These are phyloP conservation scores for Nakataea oryzae DNA, from an alignment of 2,329 filamentous ascomycete species.

Conservation along the genomic window DNA sequence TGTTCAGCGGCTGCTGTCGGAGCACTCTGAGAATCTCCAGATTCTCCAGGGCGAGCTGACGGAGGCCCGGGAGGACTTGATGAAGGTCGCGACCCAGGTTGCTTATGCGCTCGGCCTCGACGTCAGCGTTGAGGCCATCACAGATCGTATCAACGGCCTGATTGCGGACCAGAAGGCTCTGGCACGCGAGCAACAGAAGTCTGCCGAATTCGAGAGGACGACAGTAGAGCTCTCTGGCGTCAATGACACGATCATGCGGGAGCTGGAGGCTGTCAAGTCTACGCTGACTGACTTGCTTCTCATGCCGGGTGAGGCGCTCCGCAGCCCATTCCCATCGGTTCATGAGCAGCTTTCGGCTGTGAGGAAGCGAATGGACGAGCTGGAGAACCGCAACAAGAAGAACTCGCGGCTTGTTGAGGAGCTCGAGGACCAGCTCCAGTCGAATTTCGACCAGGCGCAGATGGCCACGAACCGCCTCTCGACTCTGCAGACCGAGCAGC, in stretches of 20 bases:
- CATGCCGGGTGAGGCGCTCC: slow-evolving; percentile 32
- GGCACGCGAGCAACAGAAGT: slow-evolving; percentile 45
- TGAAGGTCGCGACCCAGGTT: slow-evolving; percentile 54
- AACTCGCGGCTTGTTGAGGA: slow-evolving; percentile 88
- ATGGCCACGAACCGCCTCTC: slow-evolving; percentile 77
- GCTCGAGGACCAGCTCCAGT: slow-evolving; percentile 90
- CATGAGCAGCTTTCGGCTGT: slow-evolving; percentile 49
- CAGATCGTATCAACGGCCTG: slow-evolving; percentile 48
- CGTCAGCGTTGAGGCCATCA: slow-evolving; percentile 57
- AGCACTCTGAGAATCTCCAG: slow-evolving; percentile 46
- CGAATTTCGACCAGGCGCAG: slow-evolving; percentile 90
- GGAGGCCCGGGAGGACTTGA: slow-evolving; percentile 55
- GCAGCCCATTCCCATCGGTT: slow-evolving; percentile 34
- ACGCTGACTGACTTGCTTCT: slow-evolving; percentile 42
- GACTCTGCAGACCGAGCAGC: slow-evolving; percentile 64
- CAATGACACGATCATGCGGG: slow-evolving; percentile 48
- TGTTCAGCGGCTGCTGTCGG: slow-evolving; percentile 45
- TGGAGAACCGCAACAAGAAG: slow-evolving; percentile 70
- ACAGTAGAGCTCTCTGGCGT: slow-evolving; percentile 44
- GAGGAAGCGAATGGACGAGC: slow-evolving; percentile 53
- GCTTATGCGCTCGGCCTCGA: slow-evolving; percentile 49
- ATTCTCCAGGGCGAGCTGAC: slow-evolving; percentile 51
- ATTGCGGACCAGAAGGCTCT: slow-evolving; percentile 50
- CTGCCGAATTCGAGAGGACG: slow-evolving; percentile 43
- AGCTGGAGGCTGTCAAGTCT: slow-evolving; percentile 51